Base-by-base conservation (phyloP, 768 basidiomycete species). In the Mycena sanguinolenta region DNA sequence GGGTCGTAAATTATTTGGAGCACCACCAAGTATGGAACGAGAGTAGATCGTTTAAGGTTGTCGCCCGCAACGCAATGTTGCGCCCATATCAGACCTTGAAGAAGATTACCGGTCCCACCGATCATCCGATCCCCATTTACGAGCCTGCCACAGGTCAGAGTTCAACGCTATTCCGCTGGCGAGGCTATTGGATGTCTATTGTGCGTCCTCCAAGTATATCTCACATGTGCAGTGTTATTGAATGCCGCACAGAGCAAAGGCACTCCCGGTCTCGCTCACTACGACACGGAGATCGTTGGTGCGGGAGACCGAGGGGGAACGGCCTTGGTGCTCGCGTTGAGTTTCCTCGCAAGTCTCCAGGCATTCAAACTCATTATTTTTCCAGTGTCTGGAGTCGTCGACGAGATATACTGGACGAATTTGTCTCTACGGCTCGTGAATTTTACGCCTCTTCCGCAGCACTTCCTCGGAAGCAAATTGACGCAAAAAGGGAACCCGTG, bases 21-120 rank as follows among this genome's bases (percentile, higher is more conserved):
- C 69, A 70, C 61, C 72, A 73, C 69, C 70, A 73, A 30, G 72
- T 73, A 12, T 73, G 72, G 72, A 73, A 73, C n/a, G 65, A 46
- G 25, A 70, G 69, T 19, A 65, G 72, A 8, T 70, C 72, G 1
- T 73, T 73, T 69, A 65, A 69, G 28, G 72, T 73, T 61, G 63
- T 73, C 58, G 72, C 72, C 0, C 72, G 72, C 28, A 65, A 70
- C 42, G 69, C 67, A 17, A 58, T 57, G 28, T 44, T 52, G 12
- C 52, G 70, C 44, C 63, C 69, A 25, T 70, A 73, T 63, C 65
- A 62, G 21, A 69, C 70, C 19, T 61, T 73, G 25, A 68, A 68
- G 34, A 52, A 44, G 36, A 58, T 25, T 17, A 65, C 70, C 61
- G 69, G 72, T n/a, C n/a, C n/a, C n/a, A n/a, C n/a, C n/a, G n/a